phyloP scores from a whole-genome alignment of 1,284 basidiomycete genomes.

The Cryptococcus sp. region DNA sequence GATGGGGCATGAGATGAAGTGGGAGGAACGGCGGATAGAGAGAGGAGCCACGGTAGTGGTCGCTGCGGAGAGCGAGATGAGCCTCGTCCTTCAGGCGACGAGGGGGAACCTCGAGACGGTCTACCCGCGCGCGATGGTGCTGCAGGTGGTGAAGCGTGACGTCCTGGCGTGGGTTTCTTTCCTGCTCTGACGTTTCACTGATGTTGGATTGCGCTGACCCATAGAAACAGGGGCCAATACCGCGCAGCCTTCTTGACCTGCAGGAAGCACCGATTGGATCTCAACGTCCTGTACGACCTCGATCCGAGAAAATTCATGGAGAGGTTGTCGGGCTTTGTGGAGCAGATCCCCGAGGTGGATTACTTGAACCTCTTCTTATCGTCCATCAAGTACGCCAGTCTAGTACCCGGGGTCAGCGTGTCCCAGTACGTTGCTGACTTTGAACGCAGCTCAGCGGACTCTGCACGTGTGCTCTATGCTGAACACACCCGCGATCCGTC shows the following conservation, averaged over 20 bases:
- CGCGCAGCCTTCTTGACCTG: constrained; percentile 84
- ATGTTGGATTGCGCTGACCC: neutral
- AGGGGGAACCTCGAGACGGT: constrained; percentile 95
- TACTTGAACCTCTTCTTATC: constrained; percentile 91
- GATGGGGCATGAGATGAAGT: constrained; percentile 49
- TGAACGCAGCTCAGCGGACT: constrained; percentile 20
- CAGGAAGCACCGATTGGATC: constrained; percentile 88
- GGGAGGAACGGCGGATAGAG: constrained; percentile 76
- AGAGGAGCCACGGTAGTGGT: constrained; percentile 81
- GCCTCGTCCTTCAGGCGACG: constrained; percentile 93
- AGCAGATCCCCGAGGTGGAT: constrained; percentile 85
- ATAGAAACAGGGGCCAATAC: constrained; percentile 54
- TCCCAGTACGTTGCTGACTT: neutral
- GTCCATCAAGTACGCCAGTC: constrained; percentile 65
- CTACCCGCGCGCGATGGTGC: constrained; percentile 85
- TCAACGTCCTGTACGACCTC: constrained; percentile 82
- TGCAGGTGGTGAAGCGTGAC: constrained; percentile 72
- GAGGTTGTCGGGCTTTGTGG: constrained; percentile 65
- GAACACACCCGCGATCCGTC: constrained; percentile 25
- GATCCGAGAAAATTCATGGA: constrained; percentile 66
- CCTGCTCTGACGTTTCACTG: neutral
- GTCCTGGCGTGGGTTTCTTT: constrained; percentile 63
- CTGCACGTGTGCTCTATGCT: constrained; percentile 26
- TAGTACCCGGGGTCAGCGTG: neutral
- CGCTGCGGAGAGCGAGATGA: constrained; percentile 81